Evolutionary conservation across 257 asterid genomes (phyloP).

Genomic region (Solanum raphanifolium): DNA sequence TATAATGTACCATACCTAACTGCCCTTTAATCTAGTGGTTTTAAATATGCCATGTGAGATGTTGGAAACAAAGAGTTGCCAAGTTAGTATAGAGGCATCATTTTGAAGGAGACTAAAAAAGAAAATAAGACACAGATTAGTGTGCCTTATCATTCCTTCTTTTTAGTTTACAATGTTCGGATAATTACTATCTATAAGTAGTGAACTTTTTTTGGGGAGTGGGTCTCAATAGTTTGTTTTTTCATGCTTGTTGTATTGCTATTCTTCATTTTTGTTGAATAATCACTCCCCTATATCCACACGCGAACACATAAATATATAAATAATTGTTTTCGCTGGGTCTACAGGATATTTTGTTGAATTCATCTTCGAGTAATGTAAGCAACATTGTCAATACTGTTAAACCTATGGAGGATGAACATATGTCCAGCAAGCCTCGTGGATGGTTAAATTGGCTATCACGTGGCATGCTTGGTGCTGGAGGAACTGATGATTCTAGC

Average conservation of each 20-base stretch:
- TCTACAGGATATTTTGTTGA: slow-evolving; percentile 62
- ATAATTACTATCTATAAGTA: not conserved
- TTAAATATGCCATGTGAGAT: not conserved
- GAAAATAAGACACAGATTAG: not conserved
- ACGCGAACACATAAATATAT: not conserved
- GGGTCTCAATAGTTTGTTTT: not conserved
- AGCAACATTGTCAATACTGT: slow-evolving; percentile 36
- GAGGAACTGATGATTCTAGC: slow-evolving; percentile 85
- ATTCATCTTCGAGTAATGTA: slow-evolving; percentile 34
- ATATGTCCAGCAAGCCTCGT: slow-evolving; percentile 59
- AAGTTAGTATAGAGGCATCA: not conserved
- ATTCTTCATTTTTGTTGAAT: not conserved
- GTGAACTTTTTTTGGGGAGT: not conserved
- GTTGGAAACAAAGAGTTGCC: not conserved
- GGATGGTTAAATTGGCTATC: slow-evolving; percentile 99
- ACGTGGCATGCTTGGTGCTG: slow-evolving; percentile 97
- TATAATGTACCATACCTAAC: not conserved
- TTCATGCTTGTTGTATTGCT: slow-evolving; percentile 1
- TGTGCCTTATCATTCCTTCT: not conserved
- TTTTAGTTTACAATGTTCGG: not conserved
- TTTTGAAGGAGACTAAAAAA: not conserved
- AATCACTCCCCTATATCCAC: not conserved
- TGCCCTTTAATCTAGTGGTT: not conserved
- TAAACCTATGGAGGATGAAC: slow-evolving; percentile 55
- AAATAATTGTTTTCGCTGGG: not conserved